These are phyloP conservation scores for Decorospora gaudefroyi DNA, from an alignment of 2,329 filamentous ascomycete species.

Conservation along the genomic window DNA sequence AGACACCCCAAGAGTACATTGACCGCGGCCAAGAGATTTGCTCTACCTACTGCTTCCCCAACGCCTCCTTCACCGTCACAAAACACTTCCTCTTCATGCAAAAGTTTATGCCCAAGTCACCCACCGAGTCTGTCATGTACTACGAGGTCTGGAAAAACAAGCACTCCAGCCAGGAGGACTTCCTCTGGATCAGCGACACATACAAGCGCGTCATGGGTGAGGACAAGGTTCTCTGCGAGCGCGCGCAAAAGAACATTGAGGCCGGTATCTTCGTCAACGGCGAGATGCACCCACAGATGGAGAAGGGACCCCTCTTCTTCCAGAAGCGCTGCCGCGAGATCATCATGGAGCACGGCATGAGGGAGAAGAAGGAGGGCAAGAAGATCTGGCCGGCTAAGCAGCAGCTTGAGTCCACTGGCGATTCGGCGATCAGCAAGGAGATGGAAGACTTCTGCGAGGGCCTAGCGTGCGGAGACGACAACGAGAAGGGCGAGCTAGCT, in stretches of 20 bases:
- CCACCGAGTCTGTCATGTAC: constrained; percentile 59
- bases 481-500: constrained; percentile 35
- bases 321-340: constrained; percentile 57
- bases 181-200: constrained; percentile 61
- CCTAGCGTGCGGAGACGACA: constrained; percentile 32
- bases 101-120: constrained; percentile 61
- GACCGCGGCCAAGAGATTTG: constrained; percentile 34
- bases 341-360: constrained; percentile 54
- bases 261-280: constrained; percentile 66
- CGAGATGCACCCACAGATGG: constrained; percentile 64
- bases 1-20: constrained; percentile 35
- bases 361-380: constrained; percentile 51
- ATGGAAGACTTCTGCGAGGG: constrained; percentile 38
- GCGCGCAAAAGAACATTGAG: constrained; percentile 64
- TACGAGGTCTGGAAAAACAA: constrained; percentile 69
- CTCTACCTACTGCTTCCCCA: constrained; percentile 41
- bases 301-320: constrained; percentile 64
- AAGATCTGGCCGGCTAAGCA: constrained; percentile 61
- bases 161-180: constrained; percentile 62
- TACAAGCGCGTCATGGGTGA: constrained; percentile 68
- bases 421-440: constrained; percentile 28
- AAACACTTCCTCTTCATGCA: constrained; percentile 66
- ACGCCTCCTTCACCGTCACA: constrained; percentile 41
- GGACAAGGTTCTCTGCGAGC: constrained; percentile 65
- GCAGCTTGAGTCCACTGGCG: constrained; percentile 25